These are phyloP conservation scores for Coemansia erecta DNA, from an alignment of 192 early-diverging fungal species.

Conservation along the genomic window DNA sequence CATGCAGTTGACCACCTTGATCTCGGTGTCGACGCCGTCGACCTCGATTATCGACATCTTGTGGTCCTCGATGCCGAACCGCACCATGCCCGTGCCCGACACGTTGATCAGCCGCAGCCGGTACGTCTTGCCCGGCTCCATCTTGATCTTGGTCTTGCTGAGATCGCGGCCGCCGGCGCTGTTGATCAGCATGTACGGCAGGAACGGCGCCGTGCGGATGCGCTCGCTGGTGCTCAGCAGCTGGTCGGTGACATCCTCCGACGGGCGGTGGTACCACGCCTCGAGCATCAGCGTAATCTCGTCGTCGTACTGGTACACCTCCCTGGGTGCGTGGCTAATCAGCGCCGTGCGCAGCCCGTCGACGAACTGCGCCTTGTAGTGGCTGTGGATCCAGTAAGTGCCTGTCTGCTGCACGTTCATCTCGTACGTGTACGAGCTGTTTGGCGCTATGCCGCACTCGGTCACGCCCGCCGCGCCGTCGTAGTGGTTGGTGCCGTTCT, in stretches of 20 bases:
- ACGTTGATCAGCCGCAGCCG: slow-evolving; percentile 80
- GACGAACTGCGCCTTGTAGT: slow-evolving; percentile 70
- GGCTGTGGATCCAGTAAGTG: slow-evolving; percentile 83
- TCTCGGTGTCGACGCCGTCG: slow-evolving; percentile 68
- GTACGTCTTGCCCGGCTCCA: slow-evolving; percentile 78
- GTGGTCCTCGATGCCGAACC: slow-evolving; percentile 79
- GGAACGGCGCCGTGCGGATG: slow-evolving; percentile 27
- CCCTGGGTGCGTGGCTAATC: slow-evolving; percentile 59
- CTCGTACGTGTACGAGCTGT: slow-evolving; percentile 63
- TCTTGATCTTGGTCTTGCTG: slow-evolving; percentile 53
- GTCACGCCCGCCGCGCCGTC: slow-evolving; percentile 70
- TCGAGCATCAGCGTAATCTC: slow-evolving; percentile 65
- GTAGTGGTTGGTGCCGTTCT: slow-evolving; percentile 66
- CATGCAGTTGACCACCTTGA: slow-evolving; percentile 55
- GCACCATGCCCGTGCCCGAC: slow-evolving; percentile 68
- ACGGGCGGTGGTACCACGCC: slow-evolving; percentile 71
- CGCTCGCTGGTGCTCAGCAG: slow-evolving; percentile 57
- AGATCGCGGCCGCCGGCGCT: slow-evolving; percentile 58
- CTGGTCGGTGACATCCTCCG: slow-evolving; percentile 52
- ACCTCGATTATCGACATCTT: slow-evolving; percentile 77
- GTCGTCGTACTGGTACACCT: slow-evolving; percentile 65
- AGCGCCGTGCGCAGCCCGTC: slow-evolving; percentile 78
- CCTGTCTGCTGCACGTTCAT: slow-evolving; percentile 68
- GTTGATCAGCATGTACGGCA: slow-evolving; percentile 55
- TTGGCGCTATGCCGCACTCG: slow-evolving; percentile 72